These are phyloP conservation scores for Alternaria gaisen DNA, from an alignment of 2,329 filamentous ascomycete species.

Conservation along the genomic window DNA sequence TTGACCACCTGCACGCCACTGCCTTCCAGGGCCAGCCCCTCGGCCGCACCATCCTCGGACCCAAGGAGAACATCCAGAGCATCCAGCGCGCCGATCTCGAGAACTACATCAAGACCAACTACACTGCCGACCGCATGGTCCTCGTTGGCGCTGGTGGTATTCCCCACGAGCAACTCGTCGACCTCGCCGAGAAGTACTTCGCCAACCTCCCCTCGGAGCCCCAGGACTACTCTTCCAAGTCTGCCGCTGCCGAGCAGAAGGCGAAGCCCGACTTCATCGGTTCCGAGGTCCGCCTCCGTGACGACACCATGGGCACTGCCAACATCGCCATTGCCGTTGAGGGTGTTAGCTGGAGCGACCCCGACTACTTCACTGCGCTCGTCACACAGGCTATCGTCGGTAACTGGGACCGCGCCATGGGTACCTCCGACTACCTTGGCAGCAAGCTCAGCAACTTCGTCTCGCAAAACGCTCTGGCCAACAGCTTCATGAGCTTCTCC, in stretches of 20 bases:
- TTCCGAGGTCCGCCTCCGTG: conserved; percentile 92
- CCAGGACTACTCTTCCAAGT: conserved; percentile 76
- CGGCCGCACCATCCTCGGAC: conserved; percentile 96
- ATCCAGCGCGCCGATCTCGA: conserved; percentile 90
- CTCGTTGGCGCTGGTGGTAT: conserved; percentile 94
- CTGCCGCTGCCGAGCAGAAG: conserved; percentile 77
- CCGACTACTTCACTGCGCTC: conserved; percentile 98
- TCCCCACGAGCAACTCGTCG: conserved; percentile 91
- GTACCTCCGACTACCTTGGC: conserved; percentile 94
- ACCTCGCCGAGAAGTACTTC: conserved; percentile 97
- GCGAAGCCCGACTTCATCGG: conserved; percentile 93
- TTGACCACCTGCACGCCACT: conserved; percentile 98
- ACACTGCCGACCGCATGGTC: conserved; percentile 99
- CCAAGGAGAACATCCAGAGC: conserved; percentile 96
- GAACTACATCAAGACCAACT: conserved; percentile 99
- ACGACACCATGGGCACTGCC: conserved; percentile 94
- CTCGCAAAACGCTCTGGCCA: conserved; percentile 93
- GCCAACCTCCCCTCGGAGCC: conserved; percentile 77
- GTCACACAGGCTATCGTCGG: conserved; percentile 98
- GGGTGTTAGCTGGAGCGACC: conserved; percentile 99
- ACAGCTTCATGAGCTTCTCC: conserved; percentile 99
- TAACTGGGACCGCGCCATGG: conserved; percentile 99
- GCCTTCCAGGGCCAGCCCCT: conserved; percentile 96
- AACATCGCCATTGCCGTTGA: conserved; percentile 99
- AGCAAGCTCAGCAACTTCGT: conserved; percentile 97